A percentile compares a stretch with the other conserved stretches of the same genome.
Conservation (phyloP, 495 filamentous ascomycete species). For the Neurospora sublineolata region DNA sequence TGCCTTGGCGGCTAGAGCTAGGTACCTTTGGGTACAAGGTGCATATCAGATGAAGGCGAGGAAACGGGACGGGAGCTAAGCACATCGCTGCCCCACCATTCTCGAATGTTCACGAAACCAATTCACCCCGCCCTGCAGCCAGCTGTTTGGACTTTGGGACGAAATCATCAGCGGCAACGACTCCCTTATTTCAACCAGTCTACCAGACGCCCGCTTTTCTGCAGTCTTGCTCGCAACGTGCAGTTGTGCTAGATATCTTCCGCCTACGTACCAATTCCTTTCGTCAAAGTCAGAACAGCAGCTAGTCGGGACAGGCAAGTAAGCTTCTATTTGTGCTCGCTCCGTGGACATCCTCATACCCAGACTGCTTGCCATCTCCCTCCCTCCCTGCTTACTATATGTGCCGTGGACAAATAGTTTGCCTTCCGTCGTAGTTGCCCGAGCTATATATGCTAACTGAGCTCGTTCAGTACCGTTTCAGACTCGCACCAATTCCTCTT, state of each 20-base stretch:
- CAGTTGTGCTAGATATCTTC: background rate
- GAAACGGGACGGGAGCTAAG: background rate
- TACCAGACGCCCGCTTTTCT: background rate
- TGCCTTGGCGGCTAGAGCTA: background rate
- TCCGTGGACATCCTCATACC: background rate
- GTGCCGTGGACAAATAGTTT: background rate
- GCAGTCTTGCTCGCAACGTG: background rate
- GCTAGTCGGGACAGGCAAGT: background rate
- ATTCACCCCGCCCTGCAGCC: constrained; percentile 5
- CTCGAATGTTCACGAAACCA: constrained; percentile 24
- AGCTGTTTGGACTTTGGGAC: background rate
- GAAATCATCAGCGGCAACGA: background rate
- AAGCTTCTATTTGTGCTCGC: background rate
- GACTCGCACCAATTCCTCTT: background rate
- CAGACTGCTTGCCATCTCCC: background rate
- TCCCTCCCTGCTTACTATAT: background rate
- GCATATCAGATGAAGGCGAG: background rate
- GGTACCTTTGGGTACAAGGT: background rate
- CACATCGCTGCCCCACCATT: constrained; percentile 15
- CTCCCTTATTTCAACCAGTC: background rate
- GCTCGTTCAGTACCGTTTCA: background rate
- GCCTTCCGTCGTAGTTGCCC: background rate
- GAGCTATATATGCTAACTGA: background rate
- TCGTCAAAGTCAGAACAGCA: background rate
- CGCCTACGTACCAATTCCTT: background rate